Evolutionary conservation across 192 early-diverging fungal species (phyloP), one percentile per base, ranked within the genome.

Genomic region (Coemansia nantahalensis): DNA sequence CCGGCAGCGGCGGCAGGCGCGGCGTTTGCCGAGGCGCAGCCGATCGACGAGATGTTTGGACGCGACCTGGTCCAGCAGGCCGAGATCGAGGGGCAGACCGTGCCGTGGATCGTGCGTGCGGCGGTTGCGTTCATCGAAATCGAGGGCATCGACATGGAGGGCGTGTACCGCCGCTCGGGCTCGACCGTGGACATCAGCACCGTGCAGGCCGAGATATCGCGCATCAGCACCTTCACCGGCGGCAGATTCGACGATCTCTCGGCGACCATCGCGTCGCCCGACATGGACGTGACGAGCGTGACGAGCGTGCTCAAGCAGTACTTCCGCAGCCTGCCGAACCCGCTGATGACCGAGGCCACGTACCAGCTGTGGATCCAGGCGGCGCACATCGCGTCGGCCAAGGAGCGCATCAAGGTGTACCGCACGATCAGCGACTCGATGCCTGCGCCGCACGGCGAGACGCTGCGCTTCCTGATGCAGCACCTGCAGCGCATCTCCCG

Each of bases 251-350:
- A 65, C 38, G 60, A 82, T 21, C 32, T 41, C 11, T 12, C 30
- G 15, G 45, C 26, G 8, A 13, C 54, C 4, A 68, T 68, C 26
- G 72, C 72, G 5, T 15, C 56, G 0, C 17, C 56, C 1, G 59
- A 59, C 14, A 62, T 61, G 59, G 89, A 91, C 53, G 85, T 91
- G 26, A 82, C 85, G 39, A 86, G 84, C 33, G 80, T 88, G n/a
- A 91, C 89, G 0, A 84, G 84, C 50, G 79, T 91, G 21, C 67
- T 91, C 23, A 91, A 89, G 60, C 87, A 91, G 67, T 91, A 89
- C 51, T 80, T 91, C 40, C 79, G 89, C 36, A 83, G 84, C 36
- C 55, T 91, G 46, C 85, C 89, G 1, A 78, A 88, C 43, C 89
- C 89, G 9, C 47, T 91, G 22, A 62, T 91, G 35, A 85, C 87